Conservation (phyloP, 371 early-diverging fungal genomes). For the Lichtheimia ornata region DNA sequence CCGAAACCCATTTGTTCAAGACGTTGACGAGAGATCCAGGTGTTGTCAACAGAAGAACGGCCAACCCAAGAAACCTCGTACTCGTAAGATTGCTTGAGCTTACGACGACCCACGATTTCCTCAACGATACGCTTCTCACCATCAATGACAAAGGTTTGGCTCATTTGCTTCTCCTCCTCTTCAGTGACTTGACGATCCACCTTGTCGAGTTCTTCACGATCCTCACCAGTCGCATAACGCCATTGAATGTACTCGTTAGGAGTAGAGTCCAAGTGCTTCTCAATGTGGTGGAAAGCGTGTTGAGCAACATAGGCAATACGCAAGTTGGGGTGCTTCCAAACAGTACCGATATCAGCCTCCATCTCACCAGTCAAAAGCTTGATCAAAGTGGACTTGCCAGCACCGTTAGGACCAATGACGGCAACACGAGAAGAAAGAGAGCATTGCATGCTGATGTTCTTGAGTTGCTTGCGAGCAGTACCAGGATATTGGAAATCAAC, state of each 20-base stretch:
- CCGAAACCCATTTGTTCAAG: slow-evolving; percentile 70
- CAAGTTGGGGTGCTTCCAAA: slow-evolving; percentile 79
- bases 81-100: slow-evolving; percentile 70
- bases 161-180: slow-evolving; percentile 67
- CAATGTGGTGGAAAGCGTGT: slow-evolving; percentile 87
- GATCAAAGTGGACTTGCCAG: slow-evolving; percentile 81
- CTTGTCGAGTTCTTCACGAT: slow-evolving; percentile 77
- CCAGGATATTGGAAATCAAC: slow-evolving; percentile 21
- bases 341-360: slow-evolving; percentile 63
- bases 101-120: slow-evolving; percentile 65
- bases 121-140: slow-evolving; percentile 68
- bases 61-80: slow-evolving; percentile 70
- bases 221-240: slow-evolving; percentile 82
- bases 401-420: slow-evolving; percentile 77
- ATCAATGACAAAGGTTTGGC: slow-evolving; percentile 61
- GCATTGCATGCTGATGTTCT: slow-evolving; percentile 62
- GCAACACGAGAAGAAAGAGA: slow-evolving; percentile 72
- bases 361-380: slow-evolving; percentile 84
- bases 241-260: slow-evolving; percentile 87
- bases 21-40: slow-evolving; percentile 74
- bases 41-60: slow-evolving; percentile 61
- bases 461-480: slow-evolving; percentile 50
- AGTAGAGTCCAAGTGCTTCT: slow-evolving; percentile 78
- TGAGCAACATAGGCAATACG: slow-evolving; percentile 90
- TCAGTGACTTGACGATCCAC: slow-evolving; percentile 62